Base-by-base conservation (phyloP, 805 yeast genomes). In the Candida maesae region DNA sequence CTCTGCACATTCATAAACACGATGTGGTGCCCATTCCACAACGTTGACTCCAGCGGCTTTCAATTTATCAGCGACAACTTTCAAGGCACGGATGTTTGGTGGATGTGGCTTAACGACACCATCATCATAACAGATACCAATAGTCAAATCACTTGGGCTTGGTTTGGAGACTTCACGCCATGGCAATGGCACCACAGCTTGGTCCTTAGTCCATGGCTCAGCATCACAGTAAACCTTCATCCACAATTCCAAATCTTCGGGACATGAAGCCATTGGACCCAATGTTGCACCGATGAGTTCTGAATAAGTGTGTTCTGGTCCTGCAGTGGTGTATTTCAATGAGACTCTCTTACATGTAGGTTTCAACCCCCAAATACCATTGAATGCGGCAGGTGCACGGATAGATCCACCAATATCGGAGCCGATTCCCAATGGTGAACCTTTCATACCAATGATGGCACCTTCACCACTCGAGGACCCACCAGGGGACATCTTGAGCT, bases 391-490 rank as follows among this genome's bases (percentile, higher is more conserved):
- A 3, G 88, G 88, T 8, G 70, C 74, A 45, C 88, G 68, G 42
- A 82, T 76, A 12, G 82, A 75, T 1, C 88, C 88, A 44, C 88
- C 88, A 47, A 81, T 81, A 55, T 81, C 88, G 20, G 84, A 74
- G 31, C 87, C 87, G 32, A 78, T 66, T 15, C 84, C 90, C 32
- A 81, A 48, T 1, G 78, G 73, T 15, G 84, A 76, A 6, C 78
- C 86, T 39, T 70, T 74, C 57, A 76, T 69, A 2, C 74, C 77
- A 38, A 79, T 74, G 45, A 76, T 57, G 0, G 84, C 78, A 48
- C 86, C 84, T 58, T 81, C 88, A 45, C 88, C 88, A 29, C 84
- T 81, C 4, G 84, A 77, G 1, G 84, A 77, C n/a, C 88, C 88
- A 47, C 88, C 87, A 3, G 83, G 70, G 15, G 83, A 73, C 44